phyloP scores from a whole-genome alignment of 768 basidiomycete species.

The Termitomyces sp. region DNA sequence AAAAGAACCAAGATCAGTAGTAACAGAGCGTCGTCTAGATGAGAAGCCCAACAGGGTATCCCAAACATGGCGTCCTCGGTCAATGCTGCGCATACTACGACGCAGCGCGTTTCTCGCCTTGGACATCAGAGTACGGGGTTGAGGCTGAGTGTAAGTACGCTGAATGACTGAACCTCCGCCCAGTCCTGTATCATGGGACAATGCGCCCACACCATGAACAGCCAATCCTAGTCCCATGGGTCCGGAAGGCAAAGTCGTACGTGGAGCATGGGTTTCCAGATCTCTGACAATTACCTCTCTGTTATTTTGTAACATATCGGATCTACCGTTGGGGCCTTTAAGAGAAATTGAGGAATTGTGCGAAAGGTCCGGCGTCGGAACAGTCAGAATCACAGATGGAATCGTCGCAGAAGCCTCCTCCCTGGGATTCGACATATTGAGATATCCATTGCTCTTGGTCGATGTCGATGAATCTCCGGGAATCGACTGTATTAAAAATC shows the following conservation, averaged over 20 bases:
- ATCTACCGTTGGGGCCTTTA: background rate
- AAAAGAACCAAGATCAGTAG: background rate
- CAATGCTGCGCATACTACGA: background rate
- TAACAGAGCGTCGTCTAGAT: background rate
- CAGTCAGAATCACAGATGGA: conserved; percentile 12
- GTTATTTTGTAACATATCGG: background rate
- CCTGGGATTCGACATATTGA: background rate
- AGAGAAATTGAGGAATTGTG: background rate
- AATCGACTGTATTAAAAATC: background rate
- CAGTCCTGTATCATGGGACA: background rate
- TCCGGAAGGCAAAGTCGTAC: background rate
- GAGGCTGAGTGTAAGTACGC: background rate
- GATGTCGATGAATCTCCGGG: background rate
- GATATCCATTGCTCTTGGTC: background rate
- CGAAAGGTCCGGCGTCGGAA: conserved; percentile 11
- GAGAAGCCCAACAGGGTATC: conserved; percentile 4
- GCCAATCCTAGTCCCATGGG: conserved; percentile 3
- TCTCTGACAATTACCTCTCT: background rate
- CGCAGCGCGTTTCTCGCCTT: conserved; percentile 1
- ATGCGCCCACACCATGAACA: background rate
- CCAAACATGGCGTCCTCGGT: conserved; percentile 7
- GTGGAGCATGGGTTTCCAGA: background rate
- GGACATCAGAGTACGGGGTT: background rate
- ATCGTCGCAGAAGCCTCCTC: background rate
- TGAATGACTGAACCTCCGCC: background rate